Base-by-base conservation (phyloP, 2,329 filamentous ascomycete species). In the Verticillium klebahnii region DNA sequence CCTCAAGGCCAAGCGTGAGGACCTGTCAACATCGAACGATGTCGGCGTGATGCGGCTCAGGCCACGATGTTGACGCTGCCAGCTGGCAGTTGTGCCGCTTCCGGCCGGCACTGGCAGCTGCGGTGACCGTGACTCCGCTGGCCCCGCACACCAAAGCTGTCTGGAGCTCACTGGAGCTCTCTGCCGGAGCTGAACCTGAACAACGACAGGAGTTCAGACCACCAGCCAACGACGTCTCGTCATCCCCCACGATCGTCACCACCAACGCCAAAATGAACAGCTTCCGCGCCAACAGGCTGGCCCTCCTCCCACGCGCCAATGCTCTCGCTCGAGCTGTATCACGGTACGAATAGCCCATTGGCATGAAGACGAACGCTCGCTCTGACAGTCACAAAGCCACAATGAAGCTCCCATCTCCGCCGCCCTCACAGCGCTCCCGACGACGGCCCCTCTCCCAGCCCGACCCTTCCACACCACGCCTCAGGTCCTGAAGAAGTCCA, bases 401-500 rank as follows among this genome's bases (percentile, higher is more conserved):
- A 40, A 37, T 39, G 34, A 31, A 37, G 56, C 34, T 36, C 40
- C 31, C 25, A 31, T 31, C 32, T 40, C 58, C 15, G 37, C 58
- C 7, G n/a, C 59, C 32, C 32, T 60, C 36, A 39, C 62, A 19
- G 58, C 60, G 11, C 57, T 65, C 36, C 50, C 57, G 29, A 29
- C 50, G 8, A 19, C 57, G 2, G 11, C 57, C 57, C 32, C 56
- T 31, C 45, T 61, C 36, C 11, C 56, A 19, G 60, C 57, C 37
- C 75, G 74, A 3, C 34, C 64, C 50, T 75, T 78, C 67, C 70
- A 65, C 67, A 68, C 68, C 40, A 72, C 72, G 8, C 34, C 67
- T 2, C 23, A 64, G 0, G 65, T 73, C 40, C 62, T 69, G 56
- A 80, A 79, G 70, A 79, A 79, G 69, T 73, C 72, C 68, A 78